These are phyloP conservation scores for Artemisia argyi DNA, from an alignment of 129 eudicot genomes.

Conservation along the genomic window DNA sequence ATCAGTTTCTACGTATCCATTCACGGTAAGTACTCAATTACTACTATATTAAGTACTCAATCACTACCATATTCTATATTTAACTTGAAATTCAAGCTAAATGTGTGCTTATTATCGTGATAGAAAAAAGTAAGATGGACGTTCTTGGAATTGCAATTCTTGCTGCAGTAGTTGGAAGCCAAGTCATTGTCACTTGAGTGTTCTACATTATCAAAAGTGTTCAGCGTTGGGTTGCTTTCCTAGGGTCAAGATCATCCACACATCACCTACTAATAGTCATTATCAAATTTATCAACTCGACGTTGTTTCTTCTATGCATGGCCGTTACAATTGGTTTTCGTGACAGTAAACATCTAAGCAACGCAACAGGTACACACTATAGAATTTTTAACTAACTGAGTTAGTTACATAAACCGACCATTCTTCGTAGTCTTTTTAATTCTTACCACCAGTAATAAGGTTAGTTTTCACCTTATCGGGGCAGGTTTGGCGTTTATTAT, in stretches of 20 bases:
- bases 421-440: background rate
- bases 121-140: conserved; percentile 88
- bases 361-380: conserved; percentile 67
- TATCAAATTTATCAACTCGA: conserved; percentile 90
- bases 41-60: no score
- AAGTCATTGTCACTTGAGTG: conserved; percentile 80
- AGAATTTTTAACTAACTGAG: no score
- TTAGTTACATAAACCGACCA: no score
- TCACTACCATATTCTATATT: no score
- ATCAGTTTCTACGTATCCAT: conserved; percentile 90
- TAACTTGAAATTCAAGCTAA: background rate
- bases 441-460: background rate
- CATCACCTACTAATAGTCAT: conserved; percentile 66
- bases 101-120: background rate
- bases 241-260: conserved; percentile 74
- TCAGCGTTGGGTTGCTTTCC: conserved; percentile 79
- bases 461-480: background rate
- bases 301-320: conserved; percentile 71
- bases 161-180: conserved; percentile 96
- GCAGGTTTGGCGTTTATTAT: conserved; percentile 87
- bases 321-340: conserved; percentile 83
- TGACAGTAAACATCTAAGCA: conserved; percentile 82
- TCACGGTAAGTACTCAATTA: conserved; percentile 49
- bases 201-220: conserved; percentile 78
- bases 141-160: conserved; percentile 82